Base-by-base conservation (phyloP, 306 rosid genomes). In the Ochetophila trinervis region DNA sequence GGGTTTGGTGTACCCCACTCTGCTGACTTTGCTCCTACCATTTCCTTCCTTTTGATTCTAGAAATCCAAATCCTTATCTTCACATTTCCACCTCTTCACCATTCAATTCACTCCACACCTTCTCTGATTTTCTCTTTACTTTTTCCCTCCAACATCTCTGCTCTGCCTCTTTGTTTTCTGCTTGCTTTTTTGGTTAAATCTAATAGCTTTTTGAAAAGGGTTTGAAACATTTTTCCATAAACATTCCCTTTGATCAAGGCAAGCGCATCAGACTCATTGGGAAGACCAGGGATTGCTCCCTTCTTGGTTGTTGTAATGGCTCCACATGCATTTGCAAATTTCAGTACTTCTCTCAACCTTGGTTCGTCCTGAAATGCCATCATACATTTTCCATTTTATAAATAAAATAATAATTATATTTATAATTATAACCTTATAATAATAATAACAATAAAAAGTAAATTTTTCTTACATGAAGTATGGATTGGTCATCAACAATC, bases 201-300 rank as follows among this genome's bases (percentile, higher is more conserved):
- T 10, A 40, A 40, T 12, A 40, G 8, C 12, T 40, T 40, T 9
- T 7, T 12, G 3, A 40, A 12, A 40, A 40, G 45, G 45, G 32
- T 27, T 40, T 9, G 2, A 40, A 40, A 12, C 2, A 2, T 8
- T 40, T 40, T 40, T 10, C 45, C 45, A 40, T 1, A 16, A 7
- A 18, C 19, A n/a, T n/a, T n/a, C 13, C 76, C 82, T 2, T 87
- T 80, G 83, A 87, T 56, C 8, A 91, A 65, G 36, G 37, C 53
- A 27, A 80, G 67, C 9, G 15, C 96, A 2, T 91, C 91, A 14
- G 85, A 57, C 78, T 87, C 91, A 0, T 66, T 66, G 65, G 97
- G 97, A 58, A 91, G 92, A 12, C 96, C 91, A 0, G 96, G 96
- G 36, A 91, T 91, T 65, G 97, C 95, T 34, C 97, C 97, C 73